Percentiles rank a stretch among this genome's conserved stretches.
Conservation (phyloP, 2,329 filamentous ascomycete genomes). For the Orbilia brochopaga region DNA sequence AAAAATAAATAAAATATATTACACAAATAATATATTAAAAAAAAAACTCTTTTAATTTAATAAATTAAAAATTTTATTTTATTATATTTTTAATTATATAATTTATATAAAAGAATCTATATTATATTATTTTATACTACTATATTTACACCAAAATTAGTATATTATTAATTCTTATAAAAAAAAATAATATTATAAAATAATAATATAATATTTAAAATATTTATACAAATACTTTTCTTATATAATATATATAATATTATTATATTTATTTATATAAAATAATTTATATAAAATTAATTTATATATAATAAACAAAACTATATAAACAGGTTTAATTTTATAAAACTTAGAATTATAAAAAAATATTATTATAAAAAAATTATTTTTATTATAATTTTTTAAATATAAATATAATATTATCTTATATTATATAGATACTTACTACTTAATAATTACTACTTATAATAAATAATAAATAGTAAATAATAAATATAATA, state of each 20-base stretch:
- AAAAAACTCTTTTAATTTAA: background rate
- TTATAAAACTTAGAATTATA: background rate
- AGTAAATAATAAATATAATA: background rate
- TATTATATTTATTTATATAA: background rate
- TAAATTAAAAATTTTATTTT: background rate
- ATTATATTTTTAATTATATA: background rate
- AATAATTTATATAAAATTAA: background rate
- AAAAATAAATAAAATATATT: background rate
- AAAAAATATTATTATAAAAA: constrained; percentile 24
- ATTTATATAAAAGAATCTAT: background rate
- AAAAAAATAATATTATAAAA: background rate
- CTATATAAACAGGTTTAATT: background rate
- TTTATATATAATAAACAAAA: background rate
- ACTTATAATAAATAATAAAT: too few species aligned
- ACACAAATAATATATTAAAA: background rate
- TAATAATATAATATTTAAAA: background rate
- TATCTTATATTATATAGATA: background rate
- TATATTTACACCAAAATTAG: constrained; percentile 10
- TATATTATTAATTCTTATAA: constrained; percentile 14
- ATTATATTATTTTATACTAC: background rate
- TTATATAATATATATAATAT: background rate
- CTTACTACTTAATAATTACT: too few species aligned
- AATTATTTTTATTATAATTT: constrained; percentile 5
- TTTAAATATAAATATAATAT: constrained; percentile 14
- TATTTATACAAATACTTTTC: background rate